phyloP scores from a whole-genome alignment of 2,329 filamentous ascomycete species.

The Nothophoma quercina region DNA sequence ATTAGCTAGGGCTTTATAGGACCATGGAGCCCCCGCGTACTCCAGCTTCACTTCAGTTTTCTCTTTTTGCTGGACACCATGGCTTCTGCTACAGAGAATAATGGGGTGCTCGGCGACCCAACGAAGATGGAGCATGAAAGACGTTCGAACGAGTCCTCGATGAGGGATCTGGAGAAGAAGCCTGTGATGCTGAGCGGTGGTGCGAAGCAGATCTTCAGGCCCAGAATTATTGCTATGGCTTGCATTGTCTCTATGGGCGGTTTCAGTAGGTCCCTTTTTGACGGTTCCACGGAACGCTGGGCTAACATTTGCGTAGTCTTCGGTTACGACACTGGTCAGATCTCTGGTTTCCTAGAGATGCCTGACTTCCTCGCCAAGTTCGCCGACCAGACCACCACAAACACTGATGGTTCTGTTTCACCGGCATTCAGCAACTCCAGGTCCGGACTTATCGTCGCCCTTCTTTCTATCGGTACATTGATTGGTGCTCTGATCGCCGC shows the following conservation, averaged over 20 bases:
- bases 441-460: constrained; percentile 45
- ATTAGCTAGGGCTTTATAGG: constrained; percentile 11
- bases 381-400: constrained; percentile 36
- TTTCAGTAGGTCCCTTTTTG: constrained; percentile 25
- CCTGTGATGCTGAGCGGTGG: constrained; percentile 32
- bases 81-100: constrained; percentile 5
- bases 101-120: not conserved
- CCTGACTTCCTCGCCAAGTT: constrained; percentile 43
- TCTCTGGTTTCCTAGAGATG: constrained; percentile 49
- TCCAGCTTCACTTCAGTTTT: not conserved
- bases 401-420: constrained; percentile 30
- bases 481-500: constrained; percentile 69
- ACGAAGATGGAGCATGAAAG: constrained; percentile 9
- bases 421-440: constrained; percentile 41
- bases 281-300: not conserved
- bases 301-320: constrained; percentile 23
- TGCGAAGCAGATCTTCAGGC: constrained; percentile 39
- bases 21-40: constrained; percentile 11
- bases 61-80: not conserved
- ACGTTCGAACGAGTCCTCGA: constrained; percentile 33
- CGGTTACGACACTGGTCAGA: constrained; percentile 48
- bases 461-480: constrained; percentile 76
- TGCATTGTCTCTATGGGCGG: constrained; percentile 47
- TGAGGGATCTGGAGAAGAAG: constrained; percentile 40
- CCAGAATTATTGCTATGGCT: constrained; percentile 44